Evolutionary conservation across 331 rosid species (phyloP).

Genomic region (Phaseolus coccineus): DNA sequence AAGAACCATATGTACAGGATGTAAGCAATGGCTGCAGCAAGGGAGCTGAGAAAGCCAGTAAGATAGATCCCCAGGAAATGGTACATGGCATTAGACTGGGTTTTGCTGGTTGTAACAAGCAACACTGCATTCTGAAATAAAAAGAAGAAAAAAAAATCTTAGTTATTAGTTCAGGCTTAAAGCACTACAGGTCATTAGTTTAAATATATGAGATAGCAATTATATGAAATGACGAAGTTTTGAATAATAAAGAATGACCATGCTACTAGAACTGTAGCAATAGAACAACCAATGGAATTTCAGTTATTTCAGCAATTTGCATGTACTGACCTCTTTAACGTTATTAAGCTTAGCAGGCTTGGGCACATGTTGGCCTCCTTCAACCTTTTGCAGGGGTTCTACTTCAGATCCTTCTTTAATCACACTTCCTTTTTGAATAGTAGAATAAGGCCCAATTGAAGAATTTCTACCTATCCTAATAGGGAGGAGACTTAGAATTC

Average conservation of each 20-base stretch:
- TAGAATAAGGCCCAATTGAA: conserved; percentile 82
- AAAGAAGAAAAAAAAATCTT: not conserved
- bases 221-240: conserved; percentile 23
- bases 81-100: conserved; percentile 51
- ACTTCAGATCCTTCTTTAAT: conserved; percentile 72
- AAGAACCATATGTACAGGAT: conserved; percentile 59
- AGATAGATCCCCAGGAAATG: conserved; percentile 87
- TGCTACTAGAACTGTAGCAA: not conserved
- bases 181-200: not conserved
- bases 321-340: conserved; percentile 65
- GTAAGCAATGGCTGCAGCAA: conserved; percentile 78
- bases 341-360: conserved; percentile 52
- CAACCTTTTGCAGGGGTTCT: conserved; percentile 74
- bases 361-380: conserved; percentile 57
- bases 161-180: not conserved
- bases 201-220: not conserved
- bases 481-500: conserved; percentile 73
- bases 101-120: conserved; percentile 39
- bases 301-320: conserved; percentile 9
- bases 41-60: conserved; percentile 74
- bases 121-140: conserved; percentile 56
- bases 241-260: not conserved
- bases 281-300: not conserved
- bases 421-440: conserved; percentile 76
- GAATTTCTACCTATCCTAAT: conserved; percentile 72